These are phyloP conservation scores for Kitagawia praeruptora DNA, from an alignment of 129 eudicot genomes.

Conservation along the genomic window DNA sequence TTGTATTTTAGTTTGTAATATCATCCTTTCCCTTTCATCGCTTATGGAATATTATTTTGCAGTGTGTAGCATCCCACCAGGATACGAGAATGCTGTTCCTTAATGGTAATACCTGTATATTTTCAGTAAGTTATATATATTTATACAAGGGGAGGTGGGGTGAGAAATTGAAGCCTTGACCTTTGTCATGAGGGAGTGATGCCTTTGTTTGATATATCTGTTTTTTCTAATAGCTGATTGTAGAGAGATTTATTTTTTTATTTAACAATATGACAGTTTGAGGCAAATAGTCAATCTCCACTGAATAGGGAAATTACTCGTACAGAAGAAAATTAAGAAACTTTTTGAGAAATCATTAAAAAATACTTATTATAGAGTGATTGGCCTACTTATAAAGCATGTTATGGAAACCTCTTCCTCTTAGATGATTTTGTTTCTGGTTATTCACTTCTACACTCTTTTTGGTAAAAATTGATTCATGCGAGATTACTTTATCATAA, in stretches of 20 bases:
- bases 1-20: neutral
- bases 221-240: neutral
- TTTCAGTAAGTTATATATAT: neutral
- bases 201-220: neutral
- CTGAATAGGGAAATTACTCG: neutral
- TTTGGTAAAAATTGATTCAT: neutral
- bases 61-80: slow-evolving; percentile 98
- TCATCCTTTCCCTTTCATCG: neutral
- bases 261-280: neutral
- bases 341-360: neutral
- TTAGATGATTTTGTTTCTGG: neutral
- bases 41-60: slow-evolving; percentile 23
- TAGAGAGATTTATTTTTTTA: neutral
- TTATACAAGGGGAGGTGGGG: too few species aligned
- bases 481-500: neutral
- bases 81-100: slow-evolving; percentile 87
- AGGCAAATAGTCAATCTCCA: neutral
- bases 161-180: neutral
- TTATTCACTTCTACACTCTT: neutral
- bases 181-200: neutral
- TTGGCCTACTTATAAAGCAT: neutral
- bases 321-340: neutral
- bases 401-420: neutral
- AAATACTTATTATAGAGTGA: neutral
- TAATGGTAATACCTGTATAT: slow-evolving; percentile 51